Evolutionary conservation across 768 basidiomycete genomes (phyloP).

Genomic region (Tulasnella calospora): DNA sequence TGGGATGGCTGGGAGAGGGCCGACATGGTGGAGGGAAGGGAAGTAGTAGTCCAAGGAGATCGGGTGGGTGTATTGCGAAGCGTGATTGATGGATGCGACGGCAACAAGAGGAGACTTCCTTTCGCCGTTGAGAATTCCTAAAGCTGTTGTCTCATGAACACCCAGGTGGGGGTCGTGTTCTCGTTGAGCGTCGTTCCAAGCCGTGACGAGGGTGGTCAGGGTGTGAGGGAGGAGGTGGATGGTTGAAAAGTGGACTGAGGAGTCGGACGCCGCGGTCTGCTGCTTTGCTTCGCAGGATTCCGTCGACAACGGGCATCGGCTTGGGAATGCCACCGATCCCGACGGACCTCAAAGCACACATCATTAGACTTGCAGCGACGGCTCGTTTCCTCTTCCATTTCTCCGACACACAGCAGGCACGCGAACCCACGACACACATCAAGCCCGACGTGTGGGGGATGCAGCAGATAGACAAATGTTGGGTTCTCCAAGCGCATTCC

Average conservation of each 20-base stretch:
- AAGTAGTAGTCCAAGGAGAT: background rate
- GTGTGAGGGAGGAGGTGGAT: background rate
- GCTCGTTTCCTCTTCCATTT: background rate
- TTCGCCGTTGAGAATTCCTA: background rate
- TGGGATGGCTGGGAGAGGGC: conserved; percentile 17
- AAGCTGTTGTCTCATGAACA: background rate
- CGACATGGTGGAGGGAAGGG: conserved; percentile 12
- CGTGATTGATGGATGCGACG: conserved; percentile 7
- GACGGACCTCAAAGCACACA: background rate
- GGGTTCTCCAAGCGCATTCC: background rate
- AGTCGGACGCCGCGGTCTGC: background rate
- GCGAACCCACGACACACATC: background rate
- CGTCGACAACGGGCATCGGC: background rate
- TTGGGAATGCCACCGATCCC: background rate
- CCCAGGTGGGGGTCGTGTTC: background rate
- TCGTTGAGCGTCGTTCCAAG: conserved; percentile 4
- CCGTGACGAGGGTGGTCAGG: background rate
- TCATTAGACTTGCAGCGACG: background rate
- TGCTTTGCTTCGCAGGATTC: background rate
- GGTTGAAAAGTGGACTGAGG: conserved; percentile 1
- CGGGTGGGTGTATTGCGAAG: conserved; percentile 9
- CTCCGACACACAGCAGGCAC: background rate
- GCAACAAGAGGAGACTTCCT: conserved; percentile 2
- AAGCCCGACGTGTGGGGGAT: background rate
- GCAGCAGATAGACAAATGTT: background rate